These are phyloP conservation scores for Alternaria burnsii DNA, from an alignment of 2,329 filamentous ascomycete species.

Conservation along the genomic window DNA sequence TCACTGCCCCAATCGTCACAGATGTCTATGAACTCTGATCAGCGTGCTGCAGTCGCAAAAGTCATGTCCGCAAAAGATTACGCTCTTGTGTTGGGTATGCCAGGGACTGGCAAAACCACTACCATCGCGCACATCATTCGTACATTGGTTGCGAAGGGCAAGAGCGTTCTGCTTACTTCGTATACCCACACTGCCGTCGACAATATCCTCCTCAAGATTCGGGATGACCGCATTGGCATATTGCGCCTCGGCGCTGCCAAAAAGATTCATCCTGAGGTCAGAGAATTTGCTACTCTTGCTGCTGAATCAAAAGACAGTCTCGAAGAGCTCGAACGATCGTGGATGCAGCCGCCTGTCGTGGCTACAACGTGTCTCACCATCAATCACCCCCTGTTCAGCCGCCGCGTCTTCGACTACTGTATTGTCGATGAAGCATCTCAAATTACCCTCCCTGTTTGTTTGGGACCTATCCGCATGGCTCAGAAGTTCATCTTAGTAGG, in stretches of 20 bases:
- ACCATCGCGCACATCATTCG: constrained; percentile 98
- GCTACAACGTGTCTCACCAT: constrained; percentile 95
- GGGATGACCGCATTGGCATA: constrained; percentile 77
- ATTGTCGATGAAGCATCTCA: constrained; percentile 98
- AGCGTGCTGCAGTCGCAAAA: constrained; percentile 85
- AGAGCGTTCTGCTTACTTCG: constrained; percentile 90
- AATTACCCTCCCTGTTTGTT: constrained; percentile 92
- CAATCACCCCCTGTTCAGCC: constrained; percentile 85
- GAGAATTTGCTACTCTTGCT: constrained; percentile 82
- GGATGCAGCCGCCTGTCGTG: constrained; percentile 87
- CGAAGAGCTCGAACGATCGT: constrained; percentile 83
- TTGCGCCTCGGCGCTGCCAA: constrained; percentile 84
- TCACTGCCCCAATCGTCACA: constrained; percentile 64
- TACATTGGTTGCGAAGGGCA: constrained; percentile 84
- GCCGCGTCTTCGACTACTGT: constrained; percentile 94
- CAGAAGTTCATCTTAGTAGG: constrained; percentile 93
- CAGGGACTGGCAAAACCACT: constrained; percentile 96
- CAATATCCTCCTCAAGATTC: constrained; percentile 95
- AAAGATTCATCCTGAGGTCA: constrained; percentile 89
- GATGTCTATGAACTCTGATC: constrained; percentile 82
- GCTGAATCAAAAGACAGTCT: constrained; percentile 77
- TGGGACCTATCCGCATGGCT: constrained; percentile 93
- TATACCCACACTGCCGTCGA: constrained; percentile 98
- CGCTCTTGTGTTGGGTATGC: constrained; percentile 97
- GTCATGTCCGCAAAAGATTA: constrained; percentile 97